These are phyloP conservation scores for Talaromyces trachyspermus DNA, from an alignment of 495 filamentous ascomycete species.

Conservation along the genomic window DNA sequence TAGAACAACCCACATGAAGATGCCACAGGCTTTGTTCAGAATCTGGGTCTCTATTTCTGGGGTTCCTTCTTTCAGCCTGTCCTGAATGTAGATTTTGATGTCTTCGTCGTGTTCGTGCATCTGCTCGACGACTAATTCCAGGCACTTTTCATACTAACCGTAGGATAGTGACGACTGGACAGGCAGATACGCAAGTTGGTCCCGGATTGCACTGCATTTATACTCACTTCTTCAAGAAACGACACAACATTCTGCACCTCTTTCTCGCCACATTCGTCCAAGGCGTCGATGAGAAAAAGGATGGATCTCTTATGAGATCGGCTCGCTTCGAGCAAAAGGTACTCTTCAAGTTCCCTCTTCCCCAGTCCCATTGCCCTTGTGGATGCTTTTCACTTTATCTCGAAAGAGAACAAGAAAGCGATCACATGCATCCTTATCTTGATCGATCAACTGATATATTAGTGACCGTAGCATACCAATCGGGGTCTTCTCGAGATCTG, in stretches of 20 bases:
- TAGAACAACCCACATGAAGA: slow-evolving; percentile 21
- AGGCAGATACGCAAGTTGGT: slow-evolving; percentile 13
- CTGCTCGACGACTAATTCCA: slow-evolving; percentile 11
- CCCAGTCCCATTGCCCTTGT: slow-evolving; percentile 2
- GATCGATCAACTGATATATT: slow-evolving; percentile 24
- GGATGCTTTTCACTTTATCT: slow-evolving; percentile 7
- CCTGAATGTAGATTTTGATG: slow-evolving; percentile 12
- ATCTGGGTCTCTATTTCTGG: not conserved
- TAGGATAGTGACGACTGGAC: slow-evolving; percentile 22
- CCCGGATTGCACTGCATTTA: not conserved
- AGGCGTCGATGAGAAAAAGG: slow-evolving; percentile 24
- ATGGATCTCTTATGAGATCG: slow-evolving; percentile 12
- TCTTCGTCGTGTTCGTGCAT: slow-evolving; percentile 13
- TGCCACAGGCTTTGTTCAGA: slow-evolving; percentile 12
- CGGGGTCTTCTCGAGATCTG: slow-evolving; percentile 40
- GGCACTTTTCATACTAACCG: slow-evolving; percentile 10
- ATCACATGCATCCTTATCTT: slow-evolving; percentile 14
- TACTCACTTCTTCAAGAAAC: slow-evolving; percentile 8
- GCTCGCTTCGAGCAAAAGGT: slow-evolving; percentile 9
- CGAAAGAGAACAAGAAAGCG: slow-evolving; percentile 13
- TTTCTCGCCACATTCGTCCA: slow-evolving; percentile 28
- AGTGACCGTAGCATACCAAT: slow-evolving; percentile 50
- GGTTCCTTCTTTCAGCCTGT: slow-evolving; percentile 1
- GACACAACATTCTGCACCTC: slow-evolving; percentile 7
- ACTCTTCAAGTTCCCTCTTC: not conserved